Evolutionary conservation across 768 basidiomycete species (phyloP).

Genomic region (Macrolepiota dolichaula): DNA sequence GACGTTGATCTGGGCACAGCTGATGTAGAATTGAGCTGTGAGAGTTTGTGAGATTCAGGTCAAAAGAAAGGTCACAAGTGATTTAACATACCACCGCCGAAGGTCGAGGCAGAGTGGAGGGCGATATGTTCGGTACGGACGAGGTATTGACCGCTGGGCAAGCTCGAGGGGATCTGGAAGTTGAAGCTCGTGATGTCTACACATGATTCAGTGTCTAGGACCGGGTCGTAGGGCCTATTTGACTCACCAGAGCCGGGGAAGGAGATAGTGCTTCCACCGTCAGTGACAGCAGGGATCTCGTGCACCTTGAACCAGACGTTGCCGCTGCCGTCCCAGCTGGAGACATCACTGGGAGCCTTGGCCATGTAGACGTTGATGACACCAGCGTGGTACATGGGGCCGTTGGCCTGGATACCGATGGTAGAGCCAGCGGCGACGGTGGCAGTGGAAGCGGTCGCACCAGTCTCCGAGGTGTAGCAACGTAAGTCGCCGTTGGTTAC

Average conservation of each 20-base stretch:
- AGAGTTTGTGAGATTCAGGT: neutral
- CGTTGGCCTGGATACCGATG: constrained; percentile 39
- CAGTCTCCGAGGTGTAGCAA: constrained; percentile 41
- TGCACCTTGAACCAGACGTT: constrained; percentile 45
- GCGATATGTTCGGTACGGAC: constrained; percentile 10
- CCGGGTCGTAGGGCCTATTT: neutral
- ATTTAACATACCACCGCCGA: neutral
- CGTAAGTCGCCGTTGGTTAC: constrained; percentile 45
- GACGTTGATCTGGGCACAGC: constrained; percentile 36
- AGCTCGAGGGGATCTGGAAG: neutral
- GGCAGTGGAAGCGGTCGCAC: constrained; percentile 38
- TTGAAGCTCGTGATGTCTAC: constrained; percentile 3
- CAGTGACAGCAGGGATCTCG: constrained; percentile 36
- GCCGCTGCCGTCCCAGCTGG: constrained; percentile 37
- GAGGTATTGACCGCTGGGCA: constrained; percentile 8
- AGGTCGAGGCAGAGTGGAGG: neutral
- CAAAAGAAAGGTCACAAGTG: neutral
- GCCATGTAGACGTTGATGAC: constrained; percentile 44
- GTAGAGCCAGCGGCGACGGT: constrained; percentile 41
- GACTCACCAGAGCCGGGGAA: constrained; percentile 33
- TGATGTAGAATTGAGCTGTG: constrained; percentile 28
- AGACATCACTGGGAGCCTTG: constrained; percentile 39
- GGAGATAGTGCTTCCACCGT: constrained; percentile 35
- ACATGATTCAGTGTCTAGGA: neutral
- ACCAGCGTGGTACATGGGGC: constrained; percentile 47